A percentile compares a stretch with the other conserved stretches of the same genome.
Conservation (phyloP, 139 green algal species). For the Monoraphidium neglectum region DNA sequence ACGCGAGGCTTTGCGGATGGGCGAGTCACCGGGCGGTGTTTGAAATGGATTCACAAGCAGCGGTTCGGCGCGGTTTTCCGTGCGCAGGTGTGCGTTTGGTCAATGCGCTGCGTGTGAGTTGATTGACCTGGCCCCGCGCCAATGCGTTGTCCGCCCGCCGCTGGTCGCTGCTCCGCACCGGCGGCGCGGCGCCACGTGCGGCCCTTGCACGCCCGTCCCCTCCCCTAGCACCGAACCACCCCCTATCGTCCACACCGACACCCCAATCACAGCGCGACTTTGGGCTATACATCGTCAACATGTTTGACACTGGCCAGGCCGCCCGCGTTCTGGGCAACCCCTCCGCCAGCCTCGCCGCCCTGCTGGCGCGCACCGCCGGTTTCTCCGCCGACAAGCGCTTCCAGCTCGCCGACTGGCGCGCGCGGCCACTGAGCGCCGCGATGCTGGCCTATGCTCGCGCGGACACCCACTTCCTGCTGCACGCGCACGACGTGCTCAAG, state of each 20-base stretch:
- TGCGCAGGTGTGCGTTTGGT: too few relatives aligned
- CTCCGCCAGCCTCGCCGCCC: slow-evolving; percentile 65
- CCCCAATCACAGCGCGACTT: slow-evolving; percentile 88
- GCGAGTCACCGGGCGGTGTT: too few relatives aligned
- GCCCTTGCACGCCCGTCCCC: too few relatives aligned
- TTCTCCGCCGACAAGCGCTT: slow-evolving; percentile 44
- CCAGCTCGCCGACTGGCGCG: slow-evolving; percentile 96
- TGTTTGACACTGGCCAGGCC: slow-evolving; percentile 96
- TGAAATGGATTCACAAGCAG: too few relatives aligned
- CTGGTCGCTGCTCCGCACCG: too few relatives aligned
- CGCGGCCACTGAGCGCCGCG: slow-evolving; percentile 74
- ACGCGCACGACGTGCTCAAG: slow-evolving; percentile 84
- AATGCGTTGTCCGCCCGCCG: too few relatives aligned
- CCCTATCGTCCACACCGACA: not conserved
- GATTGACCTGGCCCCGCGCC: too few relatives aligned
- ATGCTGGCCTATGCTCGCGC: slow-evolving; percentile 87
- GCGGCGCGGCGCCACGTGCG: too few relatives aligned
- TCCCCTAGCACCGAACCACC: too few relatives aligned
- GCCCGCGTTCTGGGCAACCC: slow-evolving; percentile 61
- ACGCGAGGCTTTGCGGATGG: too few relatives aligned
- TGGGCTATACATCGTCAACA: slow-evolving; percentile 90
- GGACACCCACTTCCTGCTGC: slow-evolving; percentile 95
- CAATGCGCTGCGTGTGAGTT: too few relatives aligned
- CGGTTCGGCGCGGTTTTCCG: too few relatives aligned
- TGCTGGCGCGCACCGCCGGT: slow-evolving; percentile 65